Evolutionary conservation across 2,329 filamentous ascomycete genomes (phyloP).

Genomic region (Ascochyta fabae): DNA sequence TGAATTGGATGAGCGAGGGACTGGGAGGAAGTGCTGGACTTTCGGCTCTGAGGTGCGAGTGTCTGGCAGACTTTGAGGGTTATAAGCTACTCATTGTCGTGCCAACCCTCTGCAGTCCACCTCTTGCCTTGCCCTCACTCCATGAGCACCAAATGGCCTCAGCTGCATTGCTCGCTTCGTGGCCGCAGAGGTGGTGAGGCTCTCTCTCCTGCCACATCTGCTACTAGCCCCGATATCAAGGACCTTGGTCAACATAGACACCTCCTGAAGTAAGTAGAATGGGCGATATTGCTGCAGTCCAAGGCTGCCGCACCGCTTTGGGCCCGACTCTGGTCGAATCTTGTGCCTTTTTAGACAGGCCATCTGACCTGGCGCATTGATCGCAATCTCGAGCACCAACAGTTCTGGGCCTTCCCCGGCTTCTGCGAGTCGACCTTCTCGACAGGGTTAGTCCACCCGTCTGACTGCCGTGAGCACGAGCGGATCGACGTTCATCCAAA

Average conservation of each 20-base stretch:
- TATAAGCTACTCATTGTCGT: not conserved
- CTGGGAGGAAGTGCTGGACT: constrained; percentile 1
- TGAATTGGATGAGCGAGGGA: not conserved
- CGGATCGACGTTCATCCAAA: constrained; percentile 16
- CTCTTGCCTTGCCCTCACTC: not conserved
- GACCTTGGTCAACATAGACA: not conserved
- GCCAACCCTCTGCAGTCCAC: not conserved
- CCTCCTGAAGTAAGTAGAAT: constrained; percentile 14
- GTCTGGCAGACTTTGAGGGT: not conserved
- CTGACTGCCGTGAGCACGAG: constrained; percentile 8
- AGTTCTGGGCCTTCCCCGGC: not conserved
- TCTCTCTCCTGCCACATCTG: constrained; percentile 14
- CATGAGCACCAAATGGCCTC: not conserved
- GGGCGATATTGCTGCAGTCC: constrained; percentile 8
- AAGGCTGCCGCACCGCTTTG: constrained; percentile 1
- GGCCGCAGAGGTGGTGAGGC: not conserved
- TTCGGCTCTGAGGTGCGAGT: constrained; percentile 1
- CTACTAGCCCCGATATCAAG: constrained; percentile 1
- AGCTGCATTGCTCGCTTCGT: not conserved
- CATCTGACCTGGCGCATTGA: constrained; percentile 10
- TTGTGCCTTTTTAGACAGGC: not conserved
- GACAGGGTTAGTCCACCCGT: constrained; percentile 10
- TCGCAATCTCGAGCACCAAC: constrained; percentile 1
- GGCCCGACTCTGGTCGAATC: constrained; percentile 1
- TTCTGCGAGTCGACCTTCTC: constrained; percentile 14